A percentile compares a stretch with the other conserved stretches of the same genome.
phyloP scores from a whole-genome alignment of 2,329 filamentous ascomycete genomes.

The Diaporthe australafricana region DNA sequence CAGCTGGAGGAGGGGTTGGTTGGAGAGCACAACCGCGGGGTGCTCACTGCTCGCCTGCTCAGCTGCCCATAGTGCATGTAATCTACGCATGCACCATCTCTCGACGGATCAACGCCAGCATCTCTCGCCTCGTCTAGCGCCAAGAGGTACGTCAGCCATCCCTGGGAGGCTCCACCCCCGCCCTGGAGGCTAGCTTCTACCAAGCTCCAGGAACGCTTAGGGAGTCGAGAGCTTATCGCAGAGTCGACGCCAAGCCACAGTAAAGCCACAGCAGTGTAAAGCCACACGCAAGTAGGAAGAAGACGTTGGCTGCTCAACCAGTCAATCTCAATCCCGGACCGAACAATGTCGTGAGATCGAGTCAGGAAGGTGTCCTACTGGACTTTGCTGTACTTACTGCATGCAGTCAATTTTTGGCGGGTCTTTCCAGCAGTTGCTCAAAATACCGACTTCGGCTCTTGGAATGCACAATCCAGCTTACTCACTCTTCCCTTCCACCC shows the following conservation, averaged over 20 bases:
- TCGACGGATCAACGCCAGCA: not conserved
- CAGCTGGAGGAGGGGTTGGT: conserved; percentile 24
- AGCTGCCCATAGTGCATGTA: not conserved
- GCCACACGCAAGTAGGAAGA: not conserved
- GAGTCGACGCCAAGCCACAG: not conserved
- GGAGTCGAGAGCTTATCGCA: no score
- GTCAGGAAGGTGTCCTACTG: not conserved
- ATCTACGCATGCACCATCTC: not conserved
- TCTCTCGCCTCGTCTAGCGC: not conserved
- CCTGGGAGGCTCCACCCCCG: conserved; percentile 15
- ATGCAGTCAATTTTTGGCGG: not conserved
- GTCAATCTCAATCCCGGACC: not conserved
- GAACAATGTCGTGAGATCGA: not conserved
- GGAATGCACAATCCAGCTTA: not conserved
- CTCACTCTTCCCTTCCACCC: no score
- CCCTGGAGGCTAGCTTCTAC: conserved; percentile 14
- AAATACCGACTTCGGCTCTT: no score
- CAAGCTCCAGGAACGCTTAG: conserved; percentile 14
- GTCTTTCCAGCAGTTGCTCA: not conserved
- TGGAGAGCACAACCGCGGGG: not conserved
- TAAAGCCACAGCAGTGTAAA: not conserved
- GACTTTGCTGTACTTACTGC: no score
- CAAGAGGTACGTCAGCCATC: conserved; percentile 24
- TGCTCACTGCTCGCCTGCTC: conserved; percentile 8
- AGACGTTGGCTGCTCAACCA: not conserved